phyloP scores from a whole-genome alignment of 2,329 filamentous ascomycete genomes.

The Colletotrichum cereale region DNA sequence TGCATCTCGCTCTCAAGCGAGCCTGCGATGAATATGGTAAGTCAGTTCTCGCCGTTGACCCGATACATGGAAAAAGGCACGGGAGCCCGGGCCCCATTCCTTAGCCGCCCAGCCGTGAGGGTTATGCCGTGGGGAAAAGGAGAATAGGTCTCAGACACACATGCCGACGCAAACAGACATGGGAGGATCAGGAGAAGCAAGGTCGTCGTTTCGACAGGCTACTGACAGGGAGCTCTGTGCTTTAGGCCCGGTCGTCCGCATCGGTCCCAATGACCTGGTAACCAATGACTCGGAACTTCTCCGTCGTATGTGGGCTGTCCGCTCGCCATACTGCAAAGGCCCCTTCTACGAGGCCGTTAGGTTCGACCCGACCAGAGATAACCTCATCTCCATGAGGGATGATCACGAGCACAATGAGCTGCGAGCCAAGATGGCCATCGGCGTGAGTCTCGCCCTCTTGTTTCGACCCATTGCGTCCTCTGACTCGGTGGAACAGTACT shows the following conservation, averaged over 20 bases:
- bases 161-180: conserved; percentile 27
- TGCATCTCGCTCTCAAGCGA: conserved; percentile 42
- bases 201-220: conserved; percentile 37
- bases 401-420: conserved; percentile 56
- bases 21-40: conserved; percentile 41
- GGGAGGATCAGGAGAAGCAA: background rate
- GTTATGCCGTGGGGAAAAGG: conserved; percentile 2
- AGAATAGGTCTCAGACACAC: conserved; percentile 39
- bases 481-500: conserved; percentile 54
- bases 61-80: background rate
- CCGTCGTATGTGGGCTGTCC: conserved; percentile 49
- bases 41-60: conserved; percentile 13
- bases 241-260: conserved; percentile 50
- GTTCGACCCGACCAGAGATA: conserved; percentile 49
- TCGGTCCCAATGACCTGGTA: conserved; percentile 52
- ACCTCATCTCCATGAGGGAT: conserved; percentile 49
- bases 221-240: conserved; percentile 32
- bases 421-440: conserved; percentile 62
- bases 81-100: too few species aligned
- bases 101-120: background rate
- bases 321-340: conserved; percentile 49
- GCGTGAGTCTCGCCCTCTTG: conserved; percentile 44
- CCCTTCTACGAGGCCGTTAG: conserved; percentile 55
- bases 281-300: conserved; percentile 52
- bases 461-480: background rate